phyloP scores from a whole-genome alignment of 2,329 filamentous ascomycete species.

The Aspergillus luchuensis region DNA sequence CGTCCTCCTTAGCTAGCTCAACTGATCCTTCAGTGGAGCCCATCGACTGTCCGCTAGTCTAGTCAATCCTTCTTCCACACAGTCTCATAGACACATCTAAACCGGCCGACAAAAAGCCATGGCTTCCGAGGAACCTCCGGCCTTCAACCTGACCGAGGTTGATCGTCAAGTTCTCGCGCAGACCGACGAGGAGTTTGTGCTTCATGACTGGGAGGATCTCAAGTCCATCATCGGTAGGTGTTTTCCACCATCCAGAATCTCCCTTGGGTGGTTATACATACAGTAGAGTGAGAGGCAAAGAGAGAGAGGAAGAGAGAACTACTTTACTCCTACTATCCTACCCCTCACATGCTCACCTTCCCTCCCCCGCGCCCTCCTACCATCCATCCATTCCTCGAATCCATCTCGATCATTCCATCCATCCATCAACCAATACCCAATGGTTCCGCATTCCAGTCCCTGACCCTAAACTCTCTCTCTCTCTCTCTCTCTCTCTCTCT shows the following conservation, averaged over 20 bases:
- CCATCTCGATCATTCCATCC: not conserved
- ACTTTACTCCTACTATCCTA: not conserved
- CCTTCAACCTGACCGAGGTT: slow-evolving; percentile 53
- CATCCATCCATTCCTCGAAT: slow-evolving; percentile 7
- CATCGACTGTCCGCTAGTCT: not conserved
- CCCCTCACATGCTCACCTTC: slow-evolving; percentile 1
- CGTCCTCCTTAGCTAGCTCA: slow-evolving; percentile 4
- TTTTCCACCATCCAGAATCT: not conserved
- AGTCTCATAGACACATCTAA: not conserved
- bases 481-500: not conserved
- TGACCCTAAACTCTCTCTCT: not conserved
- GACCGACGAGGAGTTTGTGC: slow-evolving; percentile 55
- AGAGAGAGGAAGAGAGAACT: too few species aligned
- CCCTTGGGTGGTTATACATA: too few species aligned
- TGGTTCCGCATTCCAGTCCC: slow-evolving; percentile 1
- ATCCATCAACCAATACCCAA: not conserved
- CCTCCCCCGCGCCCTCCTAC: slow-evolving; percentile 7
- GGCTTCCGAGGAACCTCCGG: slow-evolving; percentile 26
- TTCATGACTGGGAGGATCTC: slow-evolving; percentile 56
- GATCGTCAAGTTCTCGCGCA: slow-evolving; percentile 54
- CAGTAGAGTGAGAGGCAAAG: too few species aligned
- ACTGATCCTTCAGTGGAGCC: not conserved
- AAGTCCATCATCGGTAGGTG: slow-evolving; percentile 54
- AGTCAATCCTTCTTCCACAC: not conserved
- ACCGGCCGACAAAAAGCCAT: slow-evolving; percentile 1